Conservation (phyloP, 2,329 filamentous ascomycete species). For the Botrytis byssoidea region DNA sequence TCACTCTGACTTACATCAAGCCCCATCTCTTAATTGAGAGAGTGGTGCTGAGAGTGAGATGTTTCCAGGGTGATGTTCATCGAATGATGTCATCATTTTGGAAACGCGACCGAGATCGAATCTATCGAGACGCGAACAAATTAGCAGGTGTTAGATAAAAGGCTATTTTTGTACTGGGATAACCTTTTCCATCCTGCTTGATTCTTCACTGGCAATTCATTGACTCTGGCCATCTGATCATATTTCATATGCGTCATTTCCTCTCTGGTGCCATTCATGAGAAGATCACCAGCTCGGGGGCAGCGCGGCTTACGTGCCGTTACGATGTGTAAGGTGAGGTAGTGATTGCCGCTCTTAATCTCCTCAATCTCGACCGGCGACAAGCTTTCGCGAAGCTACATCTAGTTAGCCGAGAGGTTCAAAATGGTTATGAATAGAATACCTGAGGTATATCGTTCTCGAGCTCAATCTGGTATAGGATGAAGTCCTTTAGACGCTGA, state of each 20-base stretch:
- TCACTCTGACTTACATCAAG: background rate
- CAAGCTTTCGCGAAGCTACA: conserved; percentile 28
- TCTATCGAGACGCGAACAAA: conserved; percentile 3
- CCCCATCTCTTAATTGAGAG: background rate
- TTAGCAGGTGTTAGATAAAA: background rate
- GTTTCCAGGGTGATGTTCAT: conserved; percentile 15
- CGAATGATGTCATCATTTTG: conserved; percentile 14
- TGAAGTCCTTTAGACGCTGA: conserved; percentile 16
- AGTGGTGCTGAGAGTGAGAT: background rate
- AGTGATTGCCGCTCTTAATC: conserved; percentile 31
- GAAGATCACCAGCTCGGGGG: conserved; percentile 34
- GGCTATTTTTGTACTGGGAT: background rate
- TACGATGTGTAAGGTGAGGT: conserved; percentile 37
- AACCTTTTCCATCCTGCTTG: conserved; percentile 21
- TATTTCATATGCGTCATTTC: conserved; percentile 36
- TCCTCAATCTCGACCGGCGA: conserved; percentile 19
- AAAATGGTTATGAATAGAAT: background rate
- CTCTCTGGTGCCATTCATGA: conserved; percentile 32
- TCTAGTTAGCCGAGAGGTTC: conserved; percentile 2
- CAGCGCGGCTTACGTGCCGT: conserved; percentile 35
- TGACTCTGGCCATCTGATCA: conserved; percentile 31
- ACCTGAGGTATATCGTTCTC: conserved; percentile 25
- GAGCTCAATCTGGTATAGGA: conserved; percentile 18
- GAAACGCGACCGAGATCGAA: conserved; percentile 8
- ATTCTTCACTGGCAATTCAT: conserved; percentile 11